A percentile compares a stretch with the other conserved stretches of the same genome.
Conservation (phyloP, 257 asterid species). For the Agastache rugosa region DNA sequence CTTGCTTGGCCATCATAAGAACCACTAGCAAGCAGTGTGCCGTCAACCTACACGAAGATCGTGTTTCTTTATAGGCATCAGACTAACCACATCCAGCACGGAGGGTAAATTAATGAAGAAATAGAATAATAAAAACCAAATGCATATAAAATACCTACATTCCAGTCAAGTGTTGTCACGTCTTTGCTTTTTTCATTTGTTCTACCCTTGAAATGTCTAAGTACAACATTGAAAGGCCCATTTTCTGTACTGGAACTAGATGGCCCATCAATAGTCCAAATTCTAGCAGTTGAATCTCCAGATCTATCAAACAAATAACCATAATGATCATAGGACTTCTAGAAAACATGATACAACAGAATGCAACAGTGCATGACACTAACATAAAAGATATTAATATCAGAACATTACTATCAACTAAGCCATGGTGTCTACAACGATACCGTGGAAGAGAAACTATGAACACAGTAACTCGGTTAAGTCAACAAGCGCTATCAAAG, state of each 20-base stretch:
- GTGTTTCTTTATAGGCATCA: conserved; percentile 30
- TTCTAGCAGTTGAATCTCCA: conserved; percentile 98
- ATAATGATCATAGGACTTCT: conserved; percentile 14
- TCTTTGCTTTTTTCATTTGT: conserved; percentile 96
- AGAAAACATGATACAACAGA: neutral
- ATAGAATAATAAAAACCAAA: neutral
- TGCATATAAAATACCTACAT: conserved; percentile 52
- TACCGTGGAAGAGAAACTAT: conserved; percentile 8
- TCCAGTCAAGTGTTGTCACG: conserved; percentile 99
- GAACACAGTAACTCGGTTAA: conserved; percentile 2
- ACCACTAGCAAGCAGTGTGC: conserved; percentile 94
- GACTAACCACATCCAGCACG: conserved; percentile 13
- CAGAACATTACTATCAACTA: neutral
- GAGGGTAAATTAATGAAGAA: neutral
- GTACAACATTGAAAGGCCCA: conserved; percentile 68
- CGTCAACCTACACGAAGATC: conserved; percentile 68
- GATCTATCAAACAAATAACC: conserved; percentile 54
- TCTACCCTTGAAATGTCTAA: conserved; percentile 89
- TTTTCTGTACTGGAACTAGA: conserved; percentile 68
- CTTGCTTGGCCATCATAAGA: conserved; percentile 99
- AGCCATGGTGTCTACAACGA: conserved; percentile 11
- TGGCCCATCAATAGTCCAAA: conserved; percentile 80
- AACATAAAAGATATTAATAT: neutral
- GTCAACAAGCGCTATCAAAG: conserved; percentile 16
- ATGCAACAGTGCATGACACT: neutral